Conservation (phyloP, 2,329 filamentous ascomycete genomes). For the Tolypocladium paradoxum region DNA sequence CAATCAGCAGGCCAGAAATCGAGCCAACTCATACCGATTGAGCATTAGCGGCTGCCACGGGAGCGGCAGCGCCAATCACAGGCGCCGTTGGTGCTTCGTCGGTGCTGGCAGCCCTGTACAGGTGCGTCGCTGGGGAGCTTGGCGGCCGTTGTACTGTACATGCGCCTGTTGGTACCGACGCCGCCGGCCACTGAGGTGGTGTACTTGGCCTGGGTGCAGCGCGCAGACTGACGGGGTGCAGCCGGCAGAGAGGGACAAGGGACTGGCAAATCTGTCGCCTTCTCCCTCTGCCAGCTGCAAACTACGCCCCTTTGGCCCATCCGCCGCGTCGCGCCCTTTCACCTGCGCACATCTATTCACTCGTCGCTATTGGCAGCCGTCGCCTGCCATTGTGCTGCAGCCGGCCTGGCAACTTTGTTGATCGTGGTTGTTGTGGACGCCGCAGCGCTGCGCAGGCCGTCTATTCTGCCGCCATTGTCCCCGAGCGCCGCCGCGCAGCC, state of each 20-base stretch:
- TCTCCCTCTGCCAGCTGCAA: neutral
- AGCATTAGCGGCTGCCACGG: constrained; percentile 14
- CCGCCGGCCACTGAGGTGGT: neutral
- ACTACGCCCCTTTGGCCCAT: neutral
- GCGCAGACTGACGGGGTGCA: neutral
- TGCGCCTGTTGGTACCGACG: neutral
- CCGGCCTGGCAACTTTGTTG: neutral
- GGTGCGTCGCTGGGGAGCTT: neutral
- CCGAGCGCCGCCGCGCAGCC: neutral
- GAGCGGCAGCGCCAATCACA: neutral
- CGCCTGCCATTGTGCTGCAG: neutral
- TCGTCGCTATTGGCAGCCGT: neutral
- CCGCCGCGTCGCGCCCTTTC: neutral
- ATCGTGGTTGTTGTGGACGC: neutral
- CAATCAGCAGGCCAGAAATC: constrained; percentile 11
- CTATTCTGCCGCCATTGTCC: neutral
- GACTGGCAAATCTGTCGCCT: neutral
- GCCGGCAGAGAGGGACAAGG: neutral
- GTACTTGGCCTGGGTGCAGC: neutral
- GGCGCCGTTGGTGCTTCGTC: neutral
- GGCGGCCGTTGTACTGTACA: neutral
- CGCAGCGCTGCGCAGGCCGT: neutral
- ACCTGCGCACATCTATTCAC: neutral
- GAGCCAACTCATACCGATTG: constrained; percentile 12
- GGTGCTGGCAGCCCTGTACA: neutral